phyloP scores from a whole-genome alignment of 78 protist genomes.

The Isochrysis galbana region DNA sequence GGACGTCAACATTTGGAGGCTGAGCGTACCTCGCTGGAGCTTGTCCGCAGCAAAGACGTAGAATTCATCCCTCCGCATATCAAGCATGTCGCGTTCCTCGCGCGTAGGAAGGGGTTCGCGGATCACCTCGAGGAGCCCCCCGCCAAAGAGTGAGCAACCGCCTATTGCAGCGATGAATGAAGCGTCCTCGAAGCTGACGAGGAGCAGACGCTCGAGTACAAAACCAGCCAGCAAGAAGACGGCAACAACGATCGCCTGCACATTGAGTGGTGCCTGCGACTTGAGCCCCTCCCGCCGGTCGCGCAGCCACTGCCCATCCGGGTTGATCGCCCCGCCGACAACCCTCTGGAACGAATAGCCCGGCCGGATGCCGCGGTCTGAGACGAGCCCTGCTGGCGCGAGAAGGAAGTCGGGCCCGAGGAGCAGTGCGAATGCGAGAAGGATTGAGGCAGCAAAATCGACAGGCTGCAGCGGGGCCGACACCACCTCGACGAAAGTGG shows the following conservation, averaged over 20 bases:
- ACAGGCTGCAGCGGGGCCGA: background rate
- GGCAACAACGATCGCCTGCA: background rate
- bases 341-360: background rate
- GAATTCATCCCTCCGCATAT: background rate
- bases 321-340: background rate
- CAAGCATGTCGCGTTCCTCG: background rate
- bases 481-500: background rate
- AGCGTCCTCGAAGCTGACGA: background rate
- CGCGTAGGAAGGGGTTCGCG: background rate
- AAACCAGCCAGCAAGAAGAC: background rate
- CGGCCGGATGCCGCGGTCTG: background rate
- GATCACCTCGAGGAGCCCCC: background rate
- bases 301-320: background rate
- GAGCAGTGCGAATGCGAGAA: background rate
- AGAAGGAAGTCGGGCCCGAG: slow-evolving; percentile 13
- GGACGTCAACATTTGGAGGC: too few relatives aligned
- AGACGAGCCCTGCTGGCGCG: background rate
- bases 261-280: background rate
- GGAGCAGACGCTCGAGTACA: background rate
- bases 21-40: background rate
- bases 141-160: background rate
- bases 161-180: background rate
- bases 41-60: background rate
- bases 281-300: background rate
- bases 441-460: background rate